phyloP scores from a whole-genome alignment of 371 early-diverging fungal species.

The Saksenaea vasiformis region DNA sequence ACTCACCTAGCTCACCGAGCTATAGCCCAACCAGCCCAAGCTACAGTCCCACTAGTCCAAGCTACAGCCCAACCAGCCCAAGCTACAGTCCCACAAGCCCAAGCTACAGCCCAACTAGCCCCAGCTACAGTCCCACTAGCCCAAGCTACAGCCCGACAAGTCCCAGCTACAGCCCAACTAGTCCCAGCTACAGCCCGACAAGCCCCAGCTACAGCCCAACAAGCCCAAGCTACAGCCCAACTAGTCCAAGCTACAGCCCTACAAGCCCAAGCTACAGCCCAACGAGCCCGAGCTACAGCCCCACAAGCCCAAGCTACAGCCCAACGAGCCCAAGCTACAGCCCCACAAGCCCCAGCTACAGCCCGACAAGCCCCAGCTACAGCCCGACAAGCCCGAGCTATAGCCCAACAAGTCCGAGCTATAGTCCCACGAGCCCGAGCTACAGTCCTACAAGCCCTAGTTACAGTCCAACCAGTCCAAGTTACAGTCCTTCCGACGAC shows the following conservation, averaged over 20 bases:
- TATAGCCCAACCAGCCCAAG: constrained; percentile 68
- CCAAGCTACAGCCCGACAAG: constrained; percentile 74
- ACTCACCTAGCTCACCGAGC: constrained; percentile 61
- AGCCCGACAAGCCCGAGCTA: constrained; percentile 72
- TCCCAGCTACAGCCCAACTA: constrained; percentile 73
- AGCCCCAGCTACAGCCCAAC: constrained; percentile 64
- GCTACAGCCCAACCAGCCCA: constrained; percentile 70
- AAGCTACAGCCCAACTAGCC: constrained; percentile 76
- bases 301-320: constrained; percentile 75
- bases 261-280: constrained; percentile 75
- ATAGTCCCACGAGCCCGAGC: constrained; percentile 65
- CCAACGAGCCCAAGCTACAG: constrained; percentile 64
- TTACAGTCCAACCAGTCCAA: constrained; percentile 80
- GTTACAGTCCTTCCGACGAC: constrained; percentile 62
- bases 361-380: constrained; percentile 61
- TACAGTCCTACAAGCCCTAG: constrained; percentile 66
- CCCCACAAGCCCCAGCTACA: constrained; percentile 54
- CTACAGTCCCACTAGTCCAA: constrained; percentile 70
- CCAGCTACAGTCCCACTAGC: constrained; percentile 74
- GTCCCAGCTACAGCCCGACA: constrained; percentile 69
- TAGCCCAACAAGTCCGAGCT: constrained; percentile 65
- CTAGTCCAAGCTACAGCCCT: constrained; percentile 77
- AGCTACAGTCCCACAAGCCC: constrained; percentile 77
- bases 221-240: constrained; percentile 69
- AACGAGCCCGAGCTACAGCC: constrained; percentile 71